A percentile compares a stretch with the other conserved stretches of the same genome.
These are phyloP conservation scores for Exophiala viscosa DNA, from an alignment of 2,329 filamentous ascomycete species.

Conservation along the genomic window DNA sequence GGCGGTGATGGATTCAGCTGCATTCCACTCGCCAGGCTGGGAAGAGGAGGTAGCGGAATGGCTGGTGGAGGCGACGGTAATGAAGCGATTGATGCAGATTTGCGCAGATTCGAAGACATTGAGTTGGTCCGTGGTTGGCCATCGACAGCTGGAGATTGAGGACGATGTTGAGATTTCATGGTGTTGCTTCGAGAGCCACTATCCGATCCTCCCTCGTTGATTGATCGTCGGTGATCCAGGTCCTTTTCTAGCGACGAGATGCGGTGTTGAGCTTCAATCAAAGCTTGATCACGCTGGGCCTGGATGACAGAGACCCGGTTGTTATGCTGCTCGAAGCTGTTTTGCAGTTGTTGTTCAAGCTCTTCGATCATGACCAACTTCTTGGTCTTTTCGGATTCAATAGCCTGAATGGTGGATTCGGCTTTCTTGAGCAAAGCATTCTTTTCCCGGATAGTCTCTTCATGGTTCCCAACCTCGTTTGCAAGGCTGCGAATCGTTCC, in stretches of 20 bases:
- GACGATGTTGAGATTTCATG: conserved; percentile 30
- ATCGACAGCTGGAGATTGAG: conserved; percentile 44
- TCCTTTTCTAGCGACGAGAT: conserved; percentile 63
- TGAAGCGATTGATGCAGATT: conserved; percentile 76
- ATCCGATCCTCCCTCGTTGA: conserved; percentile 50
- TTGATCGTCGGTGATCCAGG: conserved; percentile 41
- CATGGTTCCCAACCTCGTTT: conserved; percentile 44
- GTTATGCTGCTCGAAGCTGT: conserved; percentile 91
- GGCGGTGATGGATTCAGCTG: conserved; percentile 55
- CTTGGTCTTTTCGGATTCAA: conserved; percentile 72
- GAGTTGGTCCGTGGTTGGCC: conserved; percentile 55
- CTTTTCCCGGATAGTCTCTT: conserved; percentile 44
- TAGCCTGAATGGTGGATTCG: conserved; percentile 46
- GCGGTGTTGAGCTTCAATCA: conserved; percentile 72
- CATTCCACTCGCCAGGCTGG: conserved; percentile 41
- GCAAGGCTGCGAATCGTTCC: conserved; percentile 56
- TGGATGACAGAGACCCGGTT: conserved; percentile 83
- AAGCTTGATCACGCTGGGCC: conserved; percentile 66
- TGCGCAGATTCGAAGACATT: conserved; percentile 68
- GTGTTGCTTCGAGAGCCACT: conserved; percentile 25
- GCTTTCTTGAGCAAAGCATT: conserved; percentile 45
- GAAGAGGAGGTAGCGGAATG: conserved; percentile 91
- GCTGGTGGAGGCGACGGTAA: conserved; percentile 91
- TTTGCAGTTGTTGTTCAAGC: conserved; percentile 92
- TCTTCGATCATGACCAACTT: conserved; percentile 90